Evolutionary conservation across 2,329 filamentous ascomycete genomes (phyloP).

Genomic region (Chrysoporthe puriensis): DNA sequence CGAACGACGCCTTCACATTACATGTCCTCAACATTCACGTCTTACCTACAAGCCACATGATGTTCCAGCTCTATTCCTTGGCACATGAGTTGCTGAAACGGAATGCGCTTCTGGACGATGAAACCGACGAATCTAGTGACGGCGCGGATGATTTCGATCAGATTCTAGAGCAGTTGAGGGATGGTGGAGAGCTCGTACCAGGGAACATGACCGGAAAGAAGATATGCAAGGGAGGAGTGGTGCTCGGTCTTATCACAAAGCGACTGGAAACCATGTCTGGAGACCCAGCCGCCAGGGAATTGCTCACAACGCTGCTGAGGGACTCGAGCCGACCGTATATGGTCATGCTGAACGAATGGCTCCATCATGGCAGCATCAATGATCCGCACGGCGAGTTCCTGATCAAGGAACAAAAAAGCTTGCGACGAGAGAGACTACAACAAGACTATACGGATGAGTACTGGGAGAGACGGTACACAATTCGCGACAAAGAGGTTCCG

Average conservation of each 20-base stretch:
- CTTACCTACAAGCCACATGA: slow-evolving; percentile 86
- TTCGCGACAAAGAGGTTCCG: slow-evolving; percentile 87
- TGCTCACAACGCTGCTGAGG: slow-evolving; percentile 80
- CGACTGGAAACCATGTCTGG: slow-evolving; percentile 88
- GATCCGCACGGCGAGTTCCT: slow-evolving; percentile 94
- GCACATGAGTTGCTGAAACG: slow-evolving; percentile 85
- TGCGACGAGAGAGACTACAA: slow-evolving; percentile 85
- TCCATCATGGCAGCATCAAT: slow-evolving; percentile 93
- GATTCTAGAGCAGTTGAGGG: slow-evolving; percentile 85
- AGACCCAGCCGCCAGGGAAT: slow-evolving; percentile 81
- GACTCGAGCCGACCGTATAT: slow-evolving; percentile 95
- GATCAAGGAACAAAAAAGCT: slow-evolving; percentile 94
- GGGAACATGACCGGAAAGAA: slow-evolving; percentile 84
- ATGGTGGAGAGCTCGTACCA: slow-evolving; percentile 80
- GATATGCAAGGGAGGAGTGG: slow-evolving; percentile 94
- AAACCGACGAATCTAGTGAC: slow-evolving; percentile 71
- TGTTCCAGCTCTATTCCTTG: slow-evolving; percentile 85
- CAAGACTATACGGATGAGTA: slow-evolving; percentile 99
- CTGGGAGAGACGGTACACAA: slow-evolving; percentile 96
- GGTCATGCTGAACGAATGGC: slow-evolving; percentile 98
- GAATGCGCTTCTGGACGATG: slow-evolving; percentile 85
- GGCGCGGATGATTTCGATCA: slow-evolving; percentile 87
- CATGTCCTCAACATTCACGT: slow-evolving; percentile 93
- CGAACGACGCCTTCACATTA: slow-evolving; percentile 85
- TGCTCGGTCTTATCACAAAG: slow-evolving; percentile 85